These are phyloP conservation scores for Aspergillus indologenus DNA, from an alignment of 495 filamentous ascomycete genomes.

Conservation along the genomic window DNA sequence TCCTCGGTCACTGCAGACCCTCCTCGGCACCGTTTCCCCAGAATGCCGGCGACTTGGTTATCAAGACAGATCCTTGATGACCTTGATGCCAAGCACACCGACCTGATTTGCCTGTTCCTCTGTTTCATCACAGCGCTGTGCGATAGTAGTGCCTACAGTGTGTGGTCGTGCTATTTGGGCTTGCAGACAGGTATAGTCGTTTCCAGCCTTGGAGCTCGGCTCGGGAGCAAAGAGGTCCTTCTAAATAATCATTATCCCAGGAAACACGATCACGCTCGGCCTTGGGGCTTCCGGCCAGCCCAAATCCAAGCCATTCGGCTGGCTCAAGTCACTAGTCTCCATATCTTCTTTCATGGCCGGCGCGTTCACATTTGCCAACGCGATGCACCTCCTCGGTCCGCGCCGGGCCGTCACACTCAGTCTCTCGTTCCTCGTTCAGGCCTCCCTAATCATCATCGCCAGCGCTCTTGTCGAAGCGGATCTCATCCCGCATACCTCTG, in stretches of 20 bases:
- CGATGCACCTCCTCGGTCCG: constrained; percentile 29
- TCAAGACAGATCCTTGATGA: no score
- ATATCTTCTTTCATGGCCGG: constrained; percentile 53
- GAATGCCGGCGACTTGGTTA: no score
- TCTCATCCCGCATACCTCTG: constrained; percentile 35
- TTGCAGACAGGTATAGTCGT: constrained; percentile 68
- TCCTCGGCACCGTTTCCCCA: no score
- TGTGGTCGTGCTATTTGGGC: constrained; percentile 57
- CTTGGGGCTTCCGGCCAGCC: constrained; percentile 54
- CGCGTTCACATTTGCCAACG: constrained; percentile 41
- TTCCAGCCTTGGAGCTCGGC: no score
- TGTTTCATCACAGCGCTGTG: constrained; percentile 59
- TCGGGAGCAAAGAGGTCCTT: no score
- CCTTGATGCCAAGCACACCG: constrained; percentile 45
- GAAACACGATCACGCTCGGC: constrained; percentile 62
- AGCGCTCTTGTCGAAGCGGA: constrained; percentile 48
- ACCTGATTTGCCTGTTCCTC: constrained; percentile 52
- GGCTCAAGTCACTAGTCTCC: constrained; percentile 55
- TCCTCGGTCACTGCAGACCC: no score
- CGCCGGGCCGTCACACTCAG: constrained; percentile 47
- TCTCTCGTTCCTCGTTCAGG: constrained; percentile 53
- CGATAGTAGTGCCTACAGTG: constrained; percentile 60
- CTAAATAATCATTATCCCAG: no score
- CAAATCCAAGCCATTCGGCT: constrained; percentile 49
- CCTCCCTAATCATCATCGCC: constrained; percentile 50